phyloP scores from a whole-genome alignment of 2,329 filamentous ascomycete genomes.

The Trichoderma sp. region DNA sequence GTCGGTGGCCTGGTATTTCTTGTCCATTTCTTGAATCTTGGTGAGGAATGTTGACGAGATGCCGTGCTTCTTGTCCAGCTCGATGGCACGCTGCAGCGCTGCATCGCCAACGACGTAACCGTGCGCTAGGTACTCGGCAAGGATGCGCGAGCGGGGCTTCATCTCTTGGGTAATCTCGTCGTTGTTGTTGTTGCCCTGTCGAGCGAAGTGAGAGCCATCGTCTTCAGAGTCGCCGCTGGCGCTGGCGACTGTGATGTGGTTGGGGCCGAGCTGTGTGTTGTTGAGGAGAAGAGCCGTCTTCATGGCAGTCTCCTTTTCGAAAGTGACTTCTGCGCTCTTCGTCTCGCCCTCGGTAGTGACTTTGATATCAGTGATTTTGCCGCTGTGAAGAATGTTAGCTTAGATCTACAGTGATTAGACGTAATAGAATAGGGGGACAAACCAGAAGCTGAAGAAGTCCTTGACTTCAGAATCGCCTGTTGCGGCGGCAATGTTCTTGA shows the following conservation, averaged over 20 bases:
- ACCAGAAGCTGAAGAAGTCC: conserved; percentile 98
- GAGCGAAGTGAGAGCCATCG: conserved; percentile 59
- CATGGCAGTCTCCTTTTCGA: conserved; percentile 94
- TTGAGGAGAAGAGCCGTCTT: conserved; percentile 97
- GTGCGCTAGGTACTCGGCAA: conserved; percentile 95
- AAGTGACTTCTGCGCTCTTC: conserved; percentile 89
- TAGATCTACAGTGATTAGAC: background rate
- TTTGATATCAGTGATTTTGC: conserved; percentile 86
- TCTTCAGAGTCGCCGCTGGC: conserved; percentile 68
- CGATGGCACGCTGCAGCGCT: conserved; percentile 80
- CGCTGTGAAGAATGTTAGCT: conserved; percentile 55
- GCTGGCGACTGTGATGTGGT: conserved; percentile 76
- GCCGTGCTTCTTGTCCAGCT: conserved; percentile 87
- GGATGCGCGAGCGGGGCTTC: conserved; percentile 90
- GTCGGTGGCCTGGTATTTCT: conserved; percentile 85
- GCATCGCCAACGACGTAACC: conserved; percentile 80
- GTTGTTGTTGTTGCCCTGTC: conserved; percentile 60
- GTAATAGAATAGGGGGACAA: conserved; percentile 40
- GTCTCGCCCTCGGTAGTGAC: conserved; percentile 69
- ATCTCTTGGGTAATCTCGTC: conserved; percentile 89
- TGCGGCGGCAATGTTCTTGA: conserved; percentile 81
- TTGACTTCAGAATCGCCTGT: conserved; percentile 89
- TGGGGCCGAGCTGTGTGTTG: conserved; percentile 89
- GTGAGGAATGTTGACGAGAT: conserved; percentile 78
- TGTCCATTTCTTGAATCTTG: conserved; percentile 76